Base-by-base conservation (phyloP, 345 rosid genomes). In the Moricandia arvensis region DNA sequence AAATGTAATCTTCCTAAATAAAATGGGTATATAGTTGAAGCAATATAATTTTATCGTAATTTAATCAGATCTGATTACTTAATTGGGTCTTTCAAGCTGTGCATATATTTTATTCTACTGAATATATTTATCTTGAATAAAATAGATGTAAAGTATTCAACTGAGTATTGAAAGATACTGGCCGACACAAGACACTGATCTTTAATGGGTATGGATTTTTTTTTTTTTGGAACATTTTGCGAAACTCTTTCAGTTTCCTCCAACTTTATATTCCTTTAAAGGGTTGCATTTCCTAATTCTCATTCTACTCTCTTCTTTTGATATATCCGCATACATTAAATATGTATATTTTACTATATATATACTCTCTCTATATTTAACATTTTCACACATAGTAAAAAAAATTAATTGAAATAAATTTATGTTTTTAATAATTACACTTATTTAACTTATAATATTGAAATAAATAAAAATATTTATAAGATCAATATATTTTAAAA, bases 41-140 rank as follows among this genome's bases (percentile, higher is more conserved):
- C 71, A 63, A 76, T 16, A 71, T 26, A 58, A 57, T 31, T 71
- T 33, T 71, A 59, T 16, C 47, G 27, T 72, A 45, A 45, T 45
- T 37, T 57, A 64, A 71, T 64, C 66, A 33, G 77, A 78, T 78
- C 51, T 72, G 77, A 66, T 66, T 72, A 78, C 69, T 64, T 59
- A 59, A 66, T 34, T 66, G 43, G 68, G 73, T 59, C 43, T 47
- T 71, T 59, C 61, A 29, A 71, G 80, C 76, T 71, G 76, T 66
- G 67, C 63, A 35, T 12, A 71, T 67, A 71, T 77, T 78, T 78
- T 72, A 71, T 72, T 47, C 73, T 29, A 29, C 47, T 47, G 71
- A 15, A 43, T 13, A 43, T 13, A 43, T 64, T 71, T 30, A 59
- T 77, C 80, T 55, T 63, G 16, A 15, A 64, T 43, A 63, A 69